phyloP scores from a whole-genome alignment of 192 early-diverging fungal genomes.

The Umbelopsis sp. region DNA sequence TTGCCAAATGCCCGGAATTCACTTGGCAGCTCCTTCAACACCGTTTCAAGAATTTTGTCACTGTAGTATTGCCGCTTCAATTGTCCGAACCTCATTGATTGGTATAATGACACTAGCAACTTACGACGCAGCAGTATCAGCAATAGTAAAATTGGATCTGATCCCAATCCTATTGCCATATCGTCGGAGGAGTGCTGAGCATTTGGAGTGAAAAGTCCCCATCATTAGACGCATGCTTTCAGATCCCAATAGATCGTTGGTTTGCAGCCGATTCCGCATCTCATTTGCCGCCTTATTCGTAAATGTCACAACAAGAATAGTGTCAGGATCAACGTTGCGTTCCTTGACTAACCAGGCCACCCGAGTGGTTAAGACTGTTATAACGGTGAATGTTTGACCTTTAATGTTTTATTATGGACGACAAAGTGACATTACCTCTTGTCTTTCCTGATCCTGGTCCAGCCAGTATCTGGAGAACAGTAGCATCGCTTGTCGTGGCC shows the following conservation, averaged over 20 bases:
- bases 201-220: constrained; percentile 36
- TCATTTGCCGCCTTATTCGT: constrained; percentile 42
- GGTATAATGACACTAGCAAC: no score
- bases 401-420: neutral
- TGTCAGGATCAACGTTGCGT: neutral
- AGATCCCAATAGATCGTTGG: neutral
- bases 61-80: no score
- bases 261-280: constrained; percentile 24
- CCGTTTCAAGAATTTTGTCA: no score
- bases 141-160: constrained; percentile 29
- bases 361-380: constrained; percentile 33
- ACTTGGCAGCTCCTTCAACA: neutral
- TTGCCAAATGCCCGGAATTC: neutral
- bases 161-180: constrained; percentile 10
- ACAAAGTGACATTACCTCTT: constrained; percentile 17
- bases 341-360: constrained; percentile 29
- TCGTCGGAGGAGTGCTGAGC: constrained; percentile 13
- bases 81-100: no score
- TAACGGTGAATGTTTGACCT: neutral
- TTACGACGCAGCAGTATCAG: constrained; percentile 14
- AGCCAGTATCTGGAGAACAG: constrained; percentile 27
- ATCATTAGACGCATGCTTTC: constrained; percentile 15
- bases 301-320: constrained; percentile 33
- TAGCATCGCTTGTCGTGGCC: constrained; percentile 1
- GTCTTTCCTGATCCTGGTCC: constrained; percentile 38